These are phyloP conservation scores for Lecanicillium sp. DNA, from an alignment of 2,329 filamentous ascomycete species.

Conservation along the genomic window DNA sequence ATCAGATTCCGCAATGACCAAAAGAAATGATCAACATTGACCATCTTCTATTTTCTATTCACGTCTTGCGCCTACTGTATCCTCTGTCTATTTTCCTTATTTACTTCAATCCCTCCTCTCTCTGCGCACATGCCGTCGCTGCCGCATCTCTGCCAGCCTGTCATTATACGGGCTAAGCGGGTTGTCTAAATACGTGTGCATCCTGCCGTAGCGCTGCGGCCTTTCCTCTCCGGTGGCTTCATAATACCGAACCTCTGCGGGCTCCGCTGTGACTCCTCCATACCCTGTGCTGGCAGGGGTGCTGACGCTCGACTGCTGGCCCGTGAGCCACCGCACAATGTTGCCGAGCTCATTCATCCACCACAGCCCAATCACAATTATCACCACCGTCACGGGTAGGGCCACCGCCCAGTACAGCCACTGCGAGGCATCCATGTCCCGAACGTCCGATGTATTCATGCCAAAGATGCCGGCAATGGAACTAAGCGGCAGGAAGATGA, in stretches of 20 bases:
- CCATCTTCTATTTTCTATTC: too few species aligned
- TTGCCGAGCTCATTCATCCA: conserved; percentile 39
- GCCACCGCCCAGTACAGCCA: conserved; percentile 46
- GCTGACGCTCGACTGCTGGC: conserved; percentile 8
- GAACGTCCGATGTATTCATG: conserved; percentile 47
- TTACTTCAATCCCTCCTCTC: too few species aligned
- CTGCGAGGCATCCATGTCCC: conserved; percentile 42
- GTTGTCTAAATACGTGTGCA: background rate
- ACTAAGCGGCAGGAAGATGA: conserved; percentile 42
- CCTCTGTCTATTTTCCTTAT: too few species aligned
- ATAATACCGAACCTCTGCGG: background rate
- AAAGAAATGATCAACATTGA: too few species aligned
- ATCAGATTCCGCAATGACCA: too few species aligned
- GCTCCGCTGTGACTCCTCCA: conserved; percentile 4
- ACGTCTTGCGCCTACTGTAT: too few species aligned
- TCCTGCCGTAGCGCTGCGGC: background rate
- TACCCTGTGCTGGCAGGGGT: background rate
- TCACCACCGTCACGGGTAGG: conserved; percentile 37
- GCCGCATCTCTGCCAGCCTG: background rate
- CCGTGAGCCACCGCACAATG: conserved; percentile 25
- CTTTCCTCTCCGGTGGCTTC: background rate
- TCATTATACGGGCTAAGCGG: background rate
- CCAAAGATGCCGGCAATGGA: conserved; percentile 44
- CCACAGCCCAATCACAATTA: conserved; percentile 34
- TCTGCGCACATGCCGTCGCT: too few species aligned